Conservation (phyloP, 345 rosid species). For the Mallotus nudiflorus region DNA sequence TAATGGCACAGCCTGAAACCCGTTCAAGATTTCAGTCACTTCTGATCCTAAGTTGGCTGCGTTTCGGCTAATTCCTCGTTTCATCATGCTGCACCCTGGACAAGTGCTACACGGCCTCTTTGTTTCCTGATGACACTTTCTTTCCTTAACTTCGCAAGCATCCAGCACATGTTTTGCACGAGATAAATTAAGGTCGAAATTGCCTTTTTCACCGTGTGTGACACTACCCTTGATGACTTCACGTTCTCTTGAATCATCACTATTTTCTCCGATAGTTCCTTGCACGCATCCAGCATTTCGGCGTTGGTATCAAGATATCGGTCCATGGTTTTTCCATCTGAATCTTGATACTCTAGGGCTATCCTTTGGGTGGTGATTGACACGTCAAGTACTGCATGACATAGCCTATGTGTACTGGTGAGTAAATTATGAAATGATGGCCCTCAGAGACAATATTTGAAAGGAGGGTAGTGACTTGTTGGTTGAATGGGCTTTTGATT, state of each 20-base stretch:
- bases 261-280: not conserved
- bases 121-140: too few relatives aligned
- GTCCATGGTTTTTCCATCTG: not conserved
- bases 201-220: not conserved
- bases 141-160: too few relatives aligned
- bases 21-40: not conserved
- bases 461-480: not conserved
- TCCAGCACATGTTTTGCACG: slow-evolving; percentile 5
- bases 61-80: not conserved
- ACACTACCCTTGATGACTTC: not conserved
- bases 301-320: not conserved
- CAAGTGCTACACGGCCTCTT: too few relatives aligned
- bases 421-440: not conserved
- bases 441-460: not conserved
- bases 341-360: not conserved
- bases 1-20: not conserved
- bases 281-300: not conserved
- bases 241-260: not conserved
- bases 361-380: slow-evolving; percentile 4
- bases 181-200: not conserved
- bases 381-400: slow-evolving; percentile 3
- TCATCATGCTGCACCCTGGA: not conserved
- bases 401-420: not conserved
- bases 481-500: not conserved
- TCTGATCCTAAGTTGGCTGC: not conserved